phyloP scores from a whole-genome alignment of 2,329 filamentous ascomycete genomes.

The Xylaria polymorpha region DNA sequence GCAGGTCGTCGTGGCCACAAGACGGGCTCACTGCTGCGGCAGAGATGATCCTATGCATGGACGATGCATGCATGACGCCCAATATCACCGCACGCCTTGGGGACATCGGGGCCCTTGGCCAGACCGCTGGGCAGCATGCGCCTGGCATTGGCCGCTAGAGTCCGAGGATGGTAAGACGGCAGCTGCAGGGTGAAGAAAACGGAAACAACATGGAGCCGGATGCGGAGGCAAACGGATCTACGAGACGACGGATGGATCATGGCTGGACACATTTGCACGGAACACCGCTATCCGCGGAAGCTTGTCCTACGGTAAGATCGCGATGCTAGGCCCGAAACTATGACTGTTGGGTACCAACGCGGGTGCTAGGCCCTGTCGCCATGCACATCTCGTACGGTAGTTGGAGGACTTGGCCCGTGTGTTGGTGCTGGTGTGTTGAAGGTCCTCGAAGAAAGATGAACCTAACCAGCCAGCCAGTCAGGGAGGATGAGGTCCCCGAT shows the following conservation, averaged over 20 bases:
- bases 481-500: background rate
- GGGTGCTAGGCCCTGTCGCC: slow-evolving; percentile 36
- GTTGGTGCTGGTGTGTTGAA: slow-evolving; percentile 6
- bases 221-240: slow-evolving; percentile 23
- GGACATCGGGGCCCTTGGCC: slow-evolving; percentile 4
- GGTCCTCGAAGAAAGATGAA: background rate
- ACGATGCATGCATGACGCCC: slow-evolving; percentile 27
- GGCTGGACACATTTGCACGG: slow-evolving; percentile 15
- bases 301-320: slow-evolving; percentile 21
- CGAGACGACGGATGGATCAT: slow-evolving; percentile 7
- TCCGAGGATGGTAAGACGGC: slow-evolving; percentile 37
- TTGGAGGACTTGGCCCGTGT: slow-evolving; percentile 29
- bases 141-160: slow-evolving; percentile 38
- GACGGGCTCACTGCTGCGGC: slow-evolving; percentile 22
- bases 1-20: slow-evolving; percentile 29
- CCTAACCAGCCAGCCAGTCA: background rate
- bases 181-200: slow-evolving; percentile 49
- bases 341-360: slow-evolving; percentile 35
- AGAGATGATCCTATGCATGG: slow-evolving; percentile 15
- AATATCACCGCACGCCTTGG: slow-evolving; percentile 22
- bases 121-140: slow-evolving; percentile 24
- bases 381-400: slow-evolving; percentile 38
- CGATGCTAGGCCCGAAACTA: slow-evolving; percentile 20
- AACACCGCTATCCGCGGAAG: slow-evolving; percentile 20
- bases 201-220: slow-evolving; percentile 40